A percentile compares a stretch with the other conserved stretches of the same genome.
phyloP scores from a whole-genome alignment of 2,329 filamentous ascomycete genomes.

The Amauroascus verrucosus region DNA sequence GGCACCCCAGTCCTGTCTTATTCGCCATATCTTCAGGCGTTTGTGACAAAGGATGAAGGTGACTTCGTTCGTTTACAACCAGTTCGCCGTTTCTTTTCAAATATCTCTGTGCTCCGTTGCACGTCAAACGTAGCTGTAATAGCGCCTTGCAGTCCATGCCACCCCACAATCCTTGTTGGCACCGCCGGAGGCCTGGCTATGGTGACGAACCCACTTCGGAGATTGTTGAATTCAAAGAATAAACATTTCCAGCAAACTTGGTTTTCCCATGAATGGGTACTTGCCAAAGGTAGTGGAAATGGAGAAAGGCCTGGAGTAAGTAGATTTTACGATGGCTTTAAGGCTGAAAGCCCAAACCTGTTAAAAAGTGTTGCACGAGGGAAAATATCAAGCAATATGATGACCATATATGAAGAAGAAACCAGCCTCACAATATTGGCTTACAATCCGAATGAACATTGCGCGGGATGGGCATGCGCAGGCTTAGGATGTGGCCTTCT shows the following conservation, averaged over 20 bases:
- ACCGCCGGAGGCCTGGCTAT: slow-evolving; percentile 44
- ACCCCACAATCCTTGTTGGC: slow-evolving; percentile 46
- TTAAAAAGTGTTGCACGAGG: slow-evolving; percentile 19
- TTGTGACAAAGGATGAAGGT: slow-evolving; percentile 47
- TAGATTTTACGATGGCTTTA: slow-evolving; percentile 38
- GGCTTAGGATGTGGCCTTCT: slow-evolving; percentile 58
- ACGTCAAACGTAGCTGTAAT: slow-evolving; percentile 28
- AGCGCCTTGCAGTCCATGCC: slow-evolving; percentile 34
- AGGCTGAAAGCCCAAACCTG: slow-evolving; percentile 30
- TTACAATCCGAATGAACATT: slow-evolving; percentile 60
- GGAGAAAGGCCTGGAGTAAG: slow-evolving; percentile 27
- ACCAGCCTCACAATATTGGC: slow-evolving; percentile 52
- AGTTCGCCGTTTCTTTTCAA: slow-evolving; percentile 44
- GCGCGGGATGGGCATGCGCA: slow-evolving; percentile 56
- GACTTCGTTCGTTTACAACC: slow-evolving; percentile 41
- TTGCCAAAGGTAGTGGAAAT: slow-evolving; percentile 15
- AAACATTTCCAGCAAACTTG: slow-evolving; percentile 46
- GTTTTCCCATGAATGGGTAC: slow-evolving; percentile 49
- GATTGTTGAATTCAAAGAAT: slow-evolving; percentile 42
- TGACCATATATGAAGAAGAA: slow-evolving; percentile 50
- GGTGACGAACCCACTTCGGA: slow-evolving; percentile 43
- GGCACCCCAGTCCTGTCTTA: slow-evolving; percentile 43
- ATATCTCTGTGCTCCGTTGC: slow-evolving; percentile 41
- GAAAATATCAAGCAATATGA: slow-evolving; percentile 23
- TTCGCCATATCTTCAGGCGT: slow-evolving; percentile 46